These are phyloP conservation scores for Coleophoma crateriformis DNA, from an alignment of 2,329 filamentous ascomycete genomes.

Conservation along the genomic window DNA sequence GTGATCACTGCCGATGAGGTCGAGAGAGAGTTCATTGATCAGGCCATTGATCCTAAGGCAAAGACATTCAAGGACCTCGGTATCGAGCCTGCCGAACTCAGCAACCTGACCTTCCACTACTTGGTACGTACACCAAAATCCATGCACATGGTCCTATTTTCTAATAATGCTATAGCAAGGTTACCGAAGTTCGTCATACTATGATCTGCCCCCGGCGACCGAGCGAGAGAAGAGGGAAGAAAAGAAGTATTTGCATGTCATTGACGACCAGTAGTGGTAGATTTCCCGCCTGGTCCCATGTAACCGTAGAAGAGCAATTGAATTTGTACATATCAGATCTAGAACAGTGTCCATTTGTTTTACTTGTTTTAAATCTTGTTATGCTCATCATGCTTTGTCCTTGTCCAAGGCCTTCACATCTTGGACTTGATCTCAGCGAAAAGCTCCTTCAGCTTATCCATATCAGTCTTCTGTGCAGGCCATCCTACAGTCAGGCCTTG, in stretches of 20 bases:
- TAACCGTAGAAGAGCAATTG: slow-evolving; percentile 9
- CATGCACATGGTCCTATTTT: not conserved
- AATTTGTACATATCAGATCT: slow-evolving; percentile 29
- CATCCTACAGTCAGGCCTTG: slow-evolving; percentile 79
- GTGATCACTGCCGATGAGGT: slow-evolving; percentile 78
- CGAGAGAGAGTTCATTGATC: slow-evolving; percentile 89
- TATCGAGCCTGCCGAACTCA: slow-evolving; percentile 83
- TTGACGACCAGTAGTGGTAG: slow-evolving; percentile 69
- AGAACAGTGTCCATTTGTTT: not conserved
- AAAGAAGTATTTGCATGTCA: slow-evolving; percentile 93
- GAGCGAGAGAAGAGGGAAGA: slow-evolving; percentile 93
- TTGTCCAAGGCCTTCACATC: slow-evolving; percentile 52
- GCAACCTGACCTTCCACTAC: slow-evolving; percentile 87
- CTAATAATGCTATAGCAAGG: slow-evolving; percentile 61
- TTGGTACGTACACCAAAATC: slow-evolving; percentile 53
- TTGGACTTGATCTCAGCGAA: slow-evolving; percentile 82
- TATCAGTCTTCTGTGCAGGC: slow-evolving; percentile 71
- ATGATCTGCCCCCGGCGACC: slow-evolving; percentile 89
- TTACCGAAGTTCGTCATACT: slow-evolving; percentile 83
- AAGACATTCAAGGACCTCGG: slow-evolving; percentile 95
- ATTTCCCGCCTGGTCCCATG: not conserved
- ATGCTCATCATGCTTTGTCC: too few relatives aligned
- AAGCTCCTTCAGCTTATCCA: slow-evolving; percentile 76
- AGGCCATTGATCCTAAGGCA: slow-evolving; percentile 80
- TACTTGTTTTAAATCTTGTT: too few relatives aligned